A percentile compares a stretch with the other conserved stretches of the same genome.
phyloP scores from a whole-genome alignment of 805 yeast genomes.

The Starmerella vaccinii region DNA sequence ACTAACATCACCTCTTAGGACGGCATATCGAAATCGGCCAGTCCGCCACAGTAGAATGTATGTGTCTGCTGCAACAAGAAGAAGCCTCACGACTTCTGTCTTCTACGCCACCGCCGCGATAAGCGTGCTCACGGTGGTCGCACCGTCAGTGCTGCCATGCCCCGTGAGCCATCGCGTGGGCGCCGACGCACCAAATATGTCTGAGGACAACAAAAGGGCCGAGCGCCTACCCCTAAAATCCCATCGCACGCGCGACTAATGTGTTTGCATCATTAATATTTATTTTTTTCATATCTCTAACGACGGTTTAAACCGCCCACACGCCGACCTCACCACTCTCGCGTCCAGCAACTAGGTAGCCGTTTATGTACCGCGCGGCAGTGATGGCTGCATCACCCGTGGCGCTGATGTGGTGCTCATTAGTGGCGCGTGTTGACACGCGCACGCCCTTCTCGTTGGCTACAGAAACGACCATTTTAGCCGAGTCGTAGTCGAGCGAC shows the following conservation, averaged over 20 bases:
- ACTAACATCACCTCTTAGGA: neutral
- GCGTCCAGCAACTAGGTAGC: conserved; percentile 58
- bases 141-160: conserved; percentile 34
- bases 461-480: conserved; percentile 46
- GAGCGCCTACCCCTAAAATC: neutral
- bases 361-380: conserved; percentile 45
- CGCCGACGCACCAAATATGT: conserved; percentile 19
- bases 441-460: conserved; percentile 39
- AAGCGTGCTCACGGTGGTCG: conserved; percentile 55
- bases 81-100: conserved; percentile 48
- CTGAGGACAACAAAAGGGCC: neutral
- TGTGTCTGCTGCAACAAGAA: conserved; percentile 23
- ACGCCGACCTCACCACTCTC: conserved; percentile 49
- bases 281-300: neutral
- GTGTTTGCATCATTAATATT: neutral
- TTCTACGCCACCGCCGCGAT: conserved; percentile 68
- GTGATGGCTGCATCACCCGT: conserved; percentile 35
- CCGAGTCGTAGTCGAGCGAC: conserved; percentile 49
- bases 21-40: neutral
- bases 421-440: conserved; percentile 48
- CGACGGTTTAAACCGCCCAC: conserved; percentile 42
- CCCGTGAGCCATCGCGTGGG: conserved; percentile 22
- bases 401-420: conserved; percentile 46
- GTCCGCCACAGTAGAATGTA: conserved; percentile 24
- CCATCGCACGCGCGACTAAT: neutral